Evolutionary conservation across 306 rosid species (phyloP), one percentile per base, ranked within the genome.

Genomic region (Lathyrus aphaca): DNA sequence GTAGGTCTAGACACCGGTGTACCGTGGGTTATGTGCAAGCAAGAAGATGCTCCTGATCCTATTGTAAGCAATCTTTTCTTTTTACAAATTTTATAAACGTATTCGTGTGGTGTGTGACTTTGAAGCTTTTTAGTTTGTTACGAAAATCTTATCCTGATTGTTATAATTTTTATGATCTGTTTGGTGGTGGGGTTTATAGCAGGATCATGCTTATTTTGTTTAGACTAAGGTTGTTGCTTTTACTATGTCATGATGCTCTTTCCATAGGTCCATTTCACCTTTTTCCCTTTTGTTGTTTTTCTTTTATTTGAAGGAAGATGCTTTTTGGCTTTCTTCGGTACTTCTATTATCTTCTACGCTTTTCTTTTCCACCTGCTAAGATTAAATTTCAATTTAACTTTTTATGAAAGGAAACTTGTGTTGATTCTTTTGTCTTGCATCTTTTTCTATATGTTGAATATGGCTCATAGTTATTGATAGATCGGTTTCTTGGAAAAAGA

Each of bases 11-110:
- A 57, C 6, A 87, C 96, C 3, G 98, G 95, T 25, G 98, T 92
- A 15, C 98, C 98, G 5, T 92, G 98, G 98, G 80, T 92, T 30
- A 92, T 92, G 96, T 92, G 98, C 81, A 92, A 92, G 85, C 79
- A 92, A 85, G 79, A 70, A 10, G 88, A 92, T 79, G 96, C 92
- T 29, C 98, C 98, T 29, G 91, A 89, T 82, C 98, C 98, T 14
- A 76, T 89, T 83, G 96, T 92, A 78, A 79, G 82, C 17, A 48
- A 56, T 64, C 17, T 25, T 46, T 15, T 5, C 5, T 32, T 21
- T 40, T 10, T 10, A 11, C 0, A 6, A 19, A 39, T 62, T 18
- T 39, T 7, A 35, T 32, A 15, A 15, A 15, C 2, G 10, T 19
- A 40, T 56, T 32, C 12, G 1, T 18, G 12, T 57, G 68, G 18